A percentile compares a stretch with the other conserved stretches of the same genome.
phyloP scores from a whole-genome alignment of 2,329 filamentous ascomycete species.

The Cercospora berteroae region DNA sequence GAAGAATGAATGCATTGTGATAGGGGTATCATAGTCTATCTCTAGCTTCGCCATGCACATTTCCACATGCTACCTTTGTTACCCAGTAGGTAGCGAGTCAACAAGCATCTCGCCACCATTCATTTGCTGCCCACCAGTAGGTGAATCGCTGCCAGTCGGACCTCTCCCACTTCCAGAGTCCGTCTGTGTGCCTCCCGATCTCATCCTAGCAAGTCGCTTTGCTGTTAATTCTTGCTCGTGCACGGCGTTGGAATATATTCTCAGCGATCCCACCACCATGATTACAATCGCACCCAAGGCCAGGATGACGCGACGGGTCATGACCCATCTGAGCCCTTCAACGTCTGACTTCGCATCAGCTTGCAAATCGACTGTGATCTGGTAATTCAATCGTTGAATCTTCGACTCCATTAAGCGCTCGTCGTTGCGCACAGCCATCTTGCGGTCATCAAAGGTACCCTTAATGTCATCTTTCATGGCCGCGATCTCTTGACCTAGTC shows the following conservation, averaged over 20 bases:
- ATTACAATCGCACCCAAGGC: constrained; percentile 53
- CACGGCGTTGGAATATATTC: constrained; percentile 42
- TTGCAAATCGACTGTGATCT: constrained; percentile 86
- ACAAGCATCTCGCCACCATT: constrained; percentile 34
- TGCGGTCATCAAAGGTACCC: constrained; percentile 93
- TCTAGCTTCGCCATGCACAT: background rate
- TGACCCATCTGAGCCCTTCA: constrained; percentile 84
- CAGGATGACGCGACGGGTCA: constrained; percentile 63
- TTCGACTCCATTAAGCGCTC: constrained; percentile 80
- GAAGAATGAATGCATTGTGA: background rate
- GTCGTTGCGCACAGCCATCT: constrained; percentile 86
- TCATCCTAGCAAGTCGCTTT: constrained; percentile 39
- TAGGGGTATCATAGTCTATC: constrained; percentile 5
- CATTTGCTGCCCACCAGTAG: constrained; percentile 10
- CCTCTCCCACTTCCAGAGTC: constrained; percentile 18
- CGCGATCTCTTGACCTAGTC: constrained; percentile 76
- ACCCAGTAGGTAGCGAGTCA: constrained; percentile 29
- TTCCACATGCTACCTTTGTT: constrained; percentile 12
- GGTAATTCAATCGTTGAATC: constrained; percentile 91
- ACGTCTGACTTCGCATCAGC: constrained; percentile 90
- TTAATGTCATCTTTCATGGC: constrained; percentile 87
- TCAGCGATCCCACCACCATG: constrained; percentile 45
- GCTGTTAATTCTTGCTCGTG: constrained; percentile 42
- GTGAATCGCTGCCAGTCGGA: constrained; percentile 12
- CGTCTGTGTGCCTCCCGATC: constrained; percentile 30